phyloP scores from a whole-genome alignment of 306 rosid genomes.

The Crotalaria pallida region DNA sequence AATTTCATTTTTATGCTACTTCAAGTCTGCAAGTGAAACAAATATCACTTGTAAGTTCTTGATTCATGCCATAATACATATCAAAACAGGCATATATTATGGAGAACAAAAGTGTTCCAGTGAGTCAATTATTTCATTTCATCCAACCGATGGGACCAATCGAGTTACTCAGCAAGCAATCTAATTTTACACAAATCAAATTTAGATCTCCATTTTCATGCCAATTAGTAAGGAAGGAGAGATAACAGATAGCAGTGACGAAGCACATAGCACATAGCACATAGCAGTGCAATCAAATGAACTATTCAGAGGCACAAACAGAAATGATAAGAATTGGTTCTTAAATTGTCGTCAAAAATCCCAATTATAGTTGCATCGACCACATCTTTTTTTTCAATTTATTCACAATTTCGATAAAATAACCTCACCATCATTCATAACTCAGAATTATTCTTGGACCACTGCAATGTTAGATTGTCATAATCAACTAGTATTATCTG shows the following conservation, averaged over 20 bases:
- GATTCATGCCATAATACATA: background rate
- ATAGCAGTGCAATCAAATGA: background rate
- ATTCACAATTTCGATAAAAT: too few species aligned
- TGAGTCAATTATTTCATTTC: background rate
- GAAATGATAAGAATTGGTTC: background rate
- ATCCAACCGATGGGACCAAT: background rate
- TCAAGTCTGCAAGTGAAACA: background rate
- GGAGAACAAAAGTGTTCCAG: background rate
- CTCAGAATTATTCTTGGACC: background rate
- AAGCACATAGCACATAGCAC: background rate
- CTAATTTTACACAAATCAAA: background rate
- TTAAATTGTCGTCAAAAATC: too few species aligned
- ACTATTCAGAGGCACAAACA: background rate
- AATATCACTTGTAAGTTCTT: background rate
- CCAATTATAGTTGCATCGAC: too few species aligned
- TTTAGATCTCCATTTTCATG: background rate
- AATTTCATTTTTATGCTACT: background rate
- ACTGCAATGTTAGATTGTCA: background rate
- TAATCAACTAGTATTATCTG: background rate
- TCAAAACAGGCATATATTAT: background rate
- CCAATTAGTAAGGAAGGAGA: background rate
- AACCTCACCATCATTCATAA: too few species aligned
- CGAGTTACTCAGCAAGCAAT: constrained; percentile 1
- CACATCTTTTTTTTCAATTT: too few species aligned
- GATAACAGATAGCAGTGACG: background rate